These are phyloP conservation scores for Pilatotrama ljubarskyi DNA, from an alignment of 768 basidiomycete species.

Conservation along the genomic window DNA sequence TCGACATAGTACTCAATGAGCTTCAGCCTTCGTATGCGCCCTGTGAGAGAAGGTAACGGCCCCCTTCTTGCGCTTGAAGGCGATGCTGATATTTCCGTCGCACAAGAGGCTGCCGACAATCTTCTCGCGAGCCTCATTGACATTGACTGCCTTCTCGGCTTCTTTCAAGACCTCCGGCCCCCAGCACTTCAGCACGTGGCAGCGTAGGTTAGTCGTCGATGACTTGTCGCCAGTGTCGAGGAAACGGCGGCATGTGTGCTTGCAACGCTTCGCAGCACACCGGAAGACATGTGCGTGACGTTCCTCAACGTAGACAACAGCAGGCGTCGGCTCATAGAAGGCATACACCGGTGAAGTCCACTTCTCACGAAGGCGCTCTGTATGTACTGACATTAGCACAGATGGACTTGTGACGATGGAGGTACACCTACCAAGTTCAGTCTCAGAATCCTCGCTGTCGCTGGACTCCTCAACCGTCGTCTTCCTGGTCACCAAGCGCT, in stretches of 20 bases:
- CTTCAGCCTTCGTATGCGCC: constrained; percentile 29
- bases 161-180: constrained; percentile 27
- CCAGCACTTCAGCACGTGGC: constrained; percentile 37
- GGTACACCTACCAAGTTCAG: too few relatives aligned
- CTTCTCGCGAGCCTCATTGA: neutral
- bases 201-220: constrained; percentile 32
- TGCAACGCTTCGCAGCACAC: constrained; percentile 29
- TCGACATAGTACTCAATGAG: neutral
- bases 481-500: too few relatives aligned
- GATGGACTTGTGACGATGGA: too few relatives aligned
- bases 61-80: constrained; percentile 33
- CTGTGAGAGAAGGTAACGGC: constrained; percentile 34
- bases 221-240: constrained; percentile 29
- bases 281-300: constrained; percentile 32
- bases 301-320: constrained; percentile 25
- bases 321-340: constrained; percentile 34
- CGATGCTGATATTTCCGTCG: constrained; percentile 23
- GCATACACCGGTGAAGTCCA: constrained; percentile 39
- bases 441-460: too few relatives aligned
- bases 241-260: constrained; percentile 20
- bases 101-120: neutral
- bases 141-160: constrained; percentile 10
- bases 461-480: too few relatives aligned
- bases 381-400: too few relatives aligned
- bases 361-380: constrained; percentile 23